Conservation (phyloP, 495 filamentous ascomycete species). For the Apiosordaria backusii region DNA sequence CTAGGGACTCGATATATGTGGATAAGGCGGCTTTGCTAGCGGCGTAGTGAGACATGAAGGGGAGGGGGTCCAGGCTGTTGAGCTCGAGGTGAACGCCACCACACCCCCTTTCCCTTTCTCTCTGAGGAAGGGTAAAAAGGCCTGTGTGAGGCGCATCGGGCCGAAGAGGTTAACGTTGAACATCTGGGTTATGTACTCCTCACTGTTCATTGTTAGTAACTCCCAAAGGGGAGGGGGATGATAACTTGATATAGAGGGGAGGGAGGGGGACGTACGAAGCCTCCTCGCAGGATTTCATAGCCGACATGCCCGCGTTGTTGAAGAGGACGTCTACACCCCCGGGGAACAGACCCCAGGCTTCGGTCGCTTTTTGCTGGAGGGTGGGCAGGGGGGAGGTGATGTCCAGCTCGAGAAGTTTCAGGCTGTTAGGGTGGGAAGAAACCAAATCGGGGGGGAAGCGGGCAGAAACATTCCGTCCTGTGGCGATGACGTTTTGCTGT, state of each 20-base stretch:
- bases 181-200: conserved; percentile 38
- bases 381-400: conserved; percentile 29
- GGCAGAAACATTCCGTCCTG: conserved; percentile 32
- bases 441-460: conserved; percentile 21
- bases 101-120: conserved; percentile 16
- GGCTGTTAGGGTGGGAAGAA: conserved; percentile 7
- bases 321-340: conserved; percentile 34
- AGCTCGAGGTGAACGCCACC: conserved; percentile 28
- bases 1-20: conserved; percentile 34
- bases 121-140: conserved; percentile 33
- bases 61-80: conserved; percentile 42
- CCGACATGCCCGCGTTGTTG: conserved; percentile 33
- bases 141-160: conserved; percentile 32
- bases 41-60: conserved; percentile 39
- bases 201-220: conserved; percentile 21
- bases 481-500: conserved; percentile 49
- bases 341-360: conserved; percentile 24
- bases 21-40: conserved; percentile 47
- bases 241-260: background rate
- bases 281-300: conserved; percentile 23
- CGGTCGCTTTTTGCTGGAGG: conserved; percentile 20
- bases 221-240: background rate
- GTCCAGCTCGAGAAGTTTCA: conserved; percentile 41
- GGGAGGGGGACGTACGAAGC: conserved; percentile 19
- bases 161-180: conserved; percentile 41